Conservation (phyloP, 2,329 filamentous ascomycete species). For the Penicillium sp. region DNA sequence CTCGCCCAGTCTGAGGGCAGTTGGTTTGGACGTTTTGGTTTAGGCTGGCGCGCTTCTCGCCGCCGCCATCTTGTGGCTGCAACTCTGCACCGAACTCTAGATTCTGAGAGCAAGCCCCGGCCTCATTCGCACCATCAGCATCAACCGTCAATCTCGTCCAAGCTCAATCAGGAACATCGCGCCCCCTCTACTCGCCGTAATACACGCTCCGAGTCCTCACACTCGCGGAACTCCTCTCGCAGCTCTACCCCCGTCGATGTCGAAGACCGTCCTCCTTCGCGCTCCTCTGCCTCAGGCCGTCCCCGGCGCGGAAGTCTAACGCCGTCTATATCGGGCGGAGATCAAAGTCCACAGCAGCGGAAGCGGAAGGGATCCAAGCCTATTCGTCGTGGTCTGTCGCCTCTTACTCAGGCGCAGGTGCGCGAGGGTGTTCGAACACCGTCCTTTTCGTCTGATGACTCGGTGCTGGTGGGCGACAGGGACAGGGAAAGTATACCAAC, state of each 20-base stretch:
- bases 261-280: slow-evolving; percentile 42
- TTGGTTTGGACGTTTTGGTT: slow-evolving; percentile 84
- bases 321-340: slow-evolving; percentile 33
- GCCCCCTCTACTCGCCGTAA: slow-evolving; percentile 35
- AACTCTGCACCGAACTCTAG: slow-evolving; percentile 30
- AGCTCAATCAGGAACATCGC: slow-evolving; percentile 32
- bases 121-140: slow-evolving; percentile 33
- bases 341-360: slow-evolving; percentile 34
- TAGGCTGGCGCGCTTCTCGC: slow-evolving; percentile 46
- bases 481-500: slow-evolving; percentile 28
- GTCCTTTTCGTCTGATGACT: slow-evolving; percentile 43
- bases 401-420: slow-evolving; percentile 43
- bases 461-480: slow-evolving; percentile 31
- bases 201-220: slow-evolving; percentile 42
- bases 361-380: slow-evolving; percentile 38
- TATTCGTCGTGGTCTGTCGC: slow-evolving; percentile 36
- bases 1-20: slow-evolving; percentile 70
- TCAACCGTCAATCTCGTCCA: slow-evolving; percentile 33
- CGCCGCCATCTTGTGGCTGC: slow-evolving; percentile 35
- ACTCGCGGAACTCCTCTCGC: slow-evolving; percentile 48
- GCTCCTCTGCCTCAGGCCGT: slow-evolving; percentile 36
- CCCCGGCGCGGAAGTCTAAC: slow-evolving; percentile 41
- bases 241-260: slow-evolving; percentile 45
- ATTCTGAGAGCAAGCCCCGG: slow-evolving; percentile 33
- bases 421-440: slow-evolving; percentile 38